Conservation (phyloP, 2,329 filamentous ascomycete species). For the Colletotrichum sojae region DNA sequence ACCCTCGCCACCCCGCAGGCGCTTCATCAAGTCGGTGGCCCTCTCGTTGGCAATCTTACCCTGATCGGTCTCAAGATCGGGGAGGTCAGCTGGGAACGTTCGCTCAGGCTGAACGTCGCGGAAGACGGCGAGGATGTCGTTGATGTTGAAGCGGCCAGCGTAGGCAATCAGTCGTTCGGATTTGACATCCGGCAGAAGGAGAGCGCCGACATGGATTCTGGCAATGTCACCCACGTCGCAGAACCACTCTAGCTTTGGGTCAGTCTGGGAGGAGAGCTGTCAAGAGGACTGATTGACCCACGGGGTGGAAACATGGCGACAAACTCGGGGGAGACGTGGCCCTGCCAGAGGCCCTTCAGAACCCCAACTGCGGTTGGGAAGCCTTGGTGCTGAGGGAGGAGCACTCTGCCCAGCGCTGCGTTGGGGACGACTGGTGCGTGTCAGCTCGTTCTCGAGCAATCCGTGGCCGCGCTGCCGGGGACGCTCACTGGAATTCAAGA, state of each 20-base stretch:
- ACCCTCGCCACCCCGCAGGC: not conserved
- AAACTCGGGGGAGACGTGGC: constrained; percentile 28
- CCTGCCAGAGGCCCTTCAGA: constrained; percentile 43
- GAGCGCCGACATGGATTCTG: constrained; percentile 25
- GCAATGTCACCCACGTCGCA: constrained; percentile 32
- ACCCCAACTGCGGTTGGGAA: constrained; percentile 44
- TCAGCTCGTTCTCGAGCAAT: not conserved
- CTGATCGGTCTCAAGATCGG: constrained; percentile 12
- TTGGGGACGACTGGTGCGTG: constrained; percentile 45
- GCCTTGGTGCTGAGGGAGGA: constrained; percentile 42
- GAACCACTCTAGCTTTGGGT: constrained; percentile 11
- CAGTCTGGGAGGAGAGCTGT: not conserved
- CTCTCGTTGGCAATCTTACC: constrained; percentile 26
- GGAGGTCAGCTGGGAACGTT: constrained; percentile 18
- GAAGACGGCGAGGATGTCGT: constrained; percentile 24
- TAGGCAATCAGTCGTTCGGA: constrained; percentile 26
- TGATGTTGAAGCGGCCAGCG: constrained; percentile 25
- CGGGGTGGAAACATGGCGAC: constrained; percentile 26
- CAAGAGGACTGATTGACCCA: not conserved
- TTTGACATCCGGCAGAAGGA: constrained; percentile 22
- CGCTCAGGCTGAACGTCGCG: constrained; percentile 8
- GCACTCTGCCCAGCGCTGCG: constrained; percentile 45
- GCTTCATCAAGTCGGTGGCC: constrained; percentile 12
- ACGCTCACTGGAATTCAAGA: constrained; percentile 44
- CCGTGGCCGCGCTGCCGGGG: too few species aligned